Base-by-base conservation (phyloP, 176 grass and related monocot species). In the Zoysia pacifica region DNA sequence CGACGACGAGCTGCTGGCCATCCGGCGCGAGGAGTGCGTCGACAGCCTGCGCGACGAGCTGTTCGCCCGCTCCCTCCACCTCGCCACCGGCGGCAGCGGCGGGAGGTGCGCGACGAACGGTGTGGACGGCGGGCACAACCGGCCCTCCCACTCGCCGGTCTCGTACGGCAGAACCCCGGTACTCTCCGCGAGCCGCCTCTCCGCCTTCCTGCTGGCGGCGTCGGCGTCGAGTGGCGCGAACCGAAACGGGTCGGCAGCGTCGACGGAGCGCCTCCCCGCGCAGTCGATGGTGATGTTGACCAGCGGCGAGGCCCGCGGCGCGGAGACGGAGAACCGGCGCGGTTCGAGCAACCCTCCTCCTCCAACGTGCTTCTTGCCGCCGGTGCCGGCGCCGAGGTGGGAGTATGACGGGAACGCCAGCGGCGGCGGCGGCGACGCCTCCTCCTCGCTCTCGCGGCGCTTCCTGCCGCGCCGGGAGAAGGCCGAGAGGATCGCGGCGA, bases 251-350 rank as follows among this genome's bases (percentile, higher is more conserved):
- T 81, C 78, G 2, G 86, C 77, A 3, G 81, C 89, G 62, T 97
- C 83, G 56, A 91, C 77, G 56, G 90, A 97, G 39, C 83, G 83
- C 66, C 88, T 91, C 39, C 90, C 89, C 5, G 86, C 83, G 82
- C 89, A 91, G 81, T 91, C 89, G 73, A 91, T 85, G 76, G 78
- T 80, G 63, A 87, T 87, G 52, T 85, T 86, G 80, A 91, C 62
- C 70, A 86, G 15, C 43, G 91, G 89, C 44, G 72, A 70, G 8
- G 82, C 11, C 48, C 81, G 81, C 60, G 67, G 68, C 38, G 59
- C 77, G 51, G 83, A 84, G 38, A 93, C 19, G 40, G 91, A 93
- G n/a, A 77, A 67, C 56, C 80, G 76, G 28, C 79, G 87, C 59
- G 7, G 59, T 4, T 88, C 89, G 51, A 56, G 63, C 72, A 87